Evolutionary conservation across 2,329 filamentous ascomycete genomes (phyloP).

Genomic region (Aurifilum marmelostoma): DNA sequence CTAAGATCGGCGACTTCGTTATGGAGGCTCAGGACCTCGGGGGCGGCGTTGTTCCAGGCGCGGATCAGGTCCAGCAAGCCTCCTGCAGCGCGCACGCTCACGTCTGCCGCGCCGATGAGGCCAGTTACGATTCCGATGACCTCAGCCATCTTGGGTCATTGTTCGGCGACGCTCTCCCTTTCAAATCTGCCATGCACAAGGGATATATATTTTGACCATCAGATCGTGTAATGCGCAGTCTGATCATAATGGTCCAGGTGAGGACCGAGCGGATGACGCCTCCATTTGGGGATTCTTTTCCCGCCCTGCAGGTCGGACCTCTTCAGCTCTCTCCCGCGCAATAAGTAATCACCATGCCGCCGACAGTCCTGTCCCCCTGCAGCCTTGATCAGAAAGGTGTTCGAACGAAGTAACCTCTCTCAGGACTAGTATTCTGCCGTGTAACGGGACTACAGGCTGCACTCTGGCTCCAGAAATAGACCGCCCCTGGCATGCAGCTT

Average conservation of each 20-base stretch:
- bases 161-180: neutral
- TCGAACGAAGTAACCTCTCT: neutral
- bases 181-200: neutral
- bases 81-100: neutral
- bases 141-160: neutral
- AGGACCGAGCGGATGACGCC: no score
- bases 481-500: neutral
- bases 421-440: neutral
- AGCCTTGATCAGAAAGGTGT: neutral
- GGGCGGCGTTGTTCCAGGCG: neutral
- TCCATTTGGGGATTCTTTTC: no score
- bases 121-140: neutral
- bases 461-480: neutral
- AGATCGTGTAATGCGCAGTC: no score
- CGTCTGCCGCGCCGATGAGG: neutral
- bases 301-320: no score
- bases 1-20: neutral
- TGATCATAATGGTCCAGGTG: no score
- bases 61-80: neutral
- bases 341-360: neutral
- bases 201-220: no score
- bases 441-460: neutral
- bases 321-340: no score
- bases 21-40: neutral
- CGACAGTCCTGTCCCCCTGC: neutral